Conservation (phyloP, 2,329 filamentous ascomycete genomes). For the Fusarium sp. region DNA sequence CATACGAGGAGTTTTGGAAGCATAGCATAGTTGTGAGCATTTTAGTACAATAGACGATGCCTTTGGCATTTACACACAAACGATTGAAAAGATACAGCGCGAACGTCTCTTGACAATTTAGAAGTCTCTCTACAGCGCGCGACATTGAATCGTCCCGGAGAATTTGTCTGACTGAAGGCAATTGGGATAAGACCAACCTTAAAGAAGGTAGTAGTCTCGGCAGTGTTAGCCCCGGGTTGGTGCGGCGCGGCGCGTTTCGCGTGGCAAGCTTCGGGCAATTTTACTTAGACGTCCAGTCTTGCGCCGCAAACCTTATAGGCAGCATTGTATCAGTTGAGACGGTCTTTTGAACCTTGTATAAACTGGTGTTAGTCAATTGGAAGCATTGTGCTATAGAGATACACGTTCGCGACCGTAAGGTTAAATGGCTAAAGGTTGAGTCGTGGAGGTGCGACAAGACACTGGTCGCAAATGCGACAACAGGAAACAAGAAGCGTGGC, state of each 20-base stretch:
- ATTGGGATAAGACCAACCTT: not conserved
- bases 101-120: not conserved
- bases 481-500: not conserved
- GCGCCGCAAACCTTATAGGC: not conserved
- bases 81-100: too few relatives aligned
- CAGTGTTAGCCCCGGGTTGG: not conserved
- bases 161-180: not conserved
- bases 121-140: not conserved
- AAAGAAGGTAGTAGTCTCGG: not conserved
- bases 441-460: not conserved
- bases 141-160: not conserved
- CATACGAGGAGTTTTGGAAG: not conserved
- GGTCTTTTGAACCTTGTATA: not conserved
- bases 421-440: not conserved
- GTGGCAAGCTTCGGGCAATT: not conserved
- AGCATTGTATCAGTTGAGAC: not conserved
- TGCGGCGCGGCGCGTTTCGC: not conserved
- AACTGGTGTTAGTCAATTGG: not conserved
- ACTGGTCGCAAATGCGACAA: not conserved
- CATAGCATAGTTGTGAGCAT: not conserved
- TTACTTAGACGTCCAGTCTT: not conserved
- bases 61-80: not conserved
- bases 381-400: not conserved
- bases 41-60: not conserved
- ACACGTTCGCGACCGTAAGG: not conserved